A percentile compares a stretch with the other conserved stretches of the same genome.
These are phyloP conservation scores for Xylaria multiplex DNA, from an alignment of 2,329 filamentous ascomycete genomes.

Conservation along the genomic window DNA sequence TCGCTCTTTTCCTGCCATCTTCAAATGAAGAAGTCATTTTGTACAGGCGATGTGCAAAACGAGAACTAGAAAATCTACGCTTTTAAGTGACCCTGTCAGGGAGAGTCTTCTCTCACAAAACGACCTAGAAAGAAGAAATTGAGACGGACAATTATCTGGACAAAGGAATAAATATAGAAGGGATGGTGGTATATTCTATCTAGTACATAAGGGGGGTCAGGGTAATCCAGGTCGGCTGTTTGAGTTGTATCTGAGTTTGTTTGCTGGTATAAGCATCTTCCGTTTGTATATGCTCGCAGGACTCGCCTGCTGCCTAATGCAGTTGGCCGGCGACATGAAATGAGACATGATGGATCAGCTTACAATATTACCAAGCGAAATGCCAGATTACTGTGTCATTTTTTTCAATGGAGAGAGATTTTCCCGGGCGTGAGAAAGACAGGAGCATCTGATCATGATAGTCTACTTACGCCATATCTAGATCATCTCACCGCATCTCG, in stretches of 20 bases:
- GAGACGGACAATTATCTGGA: not conserved
- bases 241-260: constrained; percentile 11
- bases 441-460: not conserved
- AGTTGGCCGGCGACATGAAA: not conserved
- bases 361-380: too few species aligned
- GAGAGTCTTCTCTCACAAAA: not conserved
- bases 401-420: too few species aligned
- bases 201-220: not conserved
- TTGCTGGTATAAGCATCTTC: not conserved
- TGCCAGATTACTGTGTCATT: too few species aligned
- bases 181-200: not conserved
- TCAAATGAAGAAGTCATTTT: not conserved
- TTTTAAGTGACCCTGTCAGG: not conserved
- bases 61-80: too few species aligned
- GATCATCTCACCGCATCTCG: constrained; percentile 57
- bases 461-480: not conserved
- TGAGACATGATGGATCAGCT: too few species aligned
- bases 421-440: not conserved
- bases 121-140: too few species aligned
- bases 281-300: not conserved
- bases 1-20: not conserved
- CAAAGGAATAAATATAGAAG: constrained; percentile 5
- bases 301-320: not conserved
- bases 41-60: not conserved
- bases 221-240: not conserved